Conservation (phyloP, 192 early-diverging fungal genomes). For the Tieghemiomyces parasiticus region DNA sequence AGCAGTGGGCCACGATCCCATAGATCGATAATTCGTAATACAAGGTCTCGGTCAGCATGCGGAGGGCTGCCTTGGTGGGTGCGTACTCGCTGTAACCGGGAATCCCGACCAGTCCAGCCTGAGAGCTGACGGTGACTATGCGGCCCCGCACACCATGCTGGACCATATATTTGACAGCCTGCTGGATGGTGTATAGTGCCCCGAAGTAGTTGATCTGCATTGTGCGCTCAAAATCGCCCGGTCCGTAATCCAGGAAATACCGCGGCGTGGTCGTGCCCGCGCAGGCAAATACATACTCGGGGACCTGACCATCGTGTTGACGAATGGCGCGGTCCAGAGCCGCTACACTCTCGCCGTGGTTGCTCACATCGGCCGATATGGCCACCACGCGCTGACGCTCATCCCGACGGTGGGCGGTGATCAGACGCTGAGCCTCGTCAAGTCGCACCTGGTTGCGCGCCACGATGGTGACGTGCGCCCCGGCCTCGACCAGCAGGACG, state of each 20-base stretch:
- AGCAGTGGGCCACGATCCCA: constrained; percentile 48
- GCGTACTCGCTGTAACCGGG: constrained; percentile 49
- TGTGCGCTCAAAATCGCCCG: constrained; percentile 33
- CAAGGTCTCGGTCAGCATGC: constrained; percentile 52
- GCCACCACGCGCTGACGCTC: constrained; percentile 18
- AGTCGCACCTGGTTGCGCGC: constrained; percentile 31
- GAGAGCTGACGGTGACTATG: constrained; percentile 51
- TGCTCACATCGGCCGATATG: constrained; percentile 48
- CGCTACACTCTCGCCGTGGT: constrained; percentile 27
- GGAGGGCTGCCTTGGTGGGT: constrained; percentile 57
- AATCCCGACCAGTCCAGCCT: constrained; percentile 49
- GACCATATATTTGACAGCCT: constrained; percentile 44
- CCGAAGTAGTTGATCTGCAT: constrained; percentile 58
- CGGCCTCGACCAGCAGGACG: constrained; percentile 41
- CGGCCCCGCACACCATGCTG: constrained; percentile 37
- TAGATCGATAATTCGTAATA: constrained; percentile 48
- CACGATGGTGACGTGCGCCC: constrained; percentile 55
- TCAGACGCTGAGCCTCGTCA: not conserved
- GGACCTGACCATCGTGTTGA: constrained; percentile 29
- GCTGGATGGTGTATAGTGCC: constrained; percentile 44
- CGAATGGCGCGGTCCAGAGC: constrained; percentile 40
- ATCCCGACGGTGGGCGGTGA: not conserved
- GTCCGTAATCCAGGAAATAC: constrained; percentile 44
- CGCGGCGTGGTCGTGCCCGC: constrained; percentile 41
- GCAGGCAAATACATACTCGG: constrained; percentile 38